phyloP scores from a whole-genome alignment of 306 rosid species.

The Fragaria nilgerrensis region DNA sequence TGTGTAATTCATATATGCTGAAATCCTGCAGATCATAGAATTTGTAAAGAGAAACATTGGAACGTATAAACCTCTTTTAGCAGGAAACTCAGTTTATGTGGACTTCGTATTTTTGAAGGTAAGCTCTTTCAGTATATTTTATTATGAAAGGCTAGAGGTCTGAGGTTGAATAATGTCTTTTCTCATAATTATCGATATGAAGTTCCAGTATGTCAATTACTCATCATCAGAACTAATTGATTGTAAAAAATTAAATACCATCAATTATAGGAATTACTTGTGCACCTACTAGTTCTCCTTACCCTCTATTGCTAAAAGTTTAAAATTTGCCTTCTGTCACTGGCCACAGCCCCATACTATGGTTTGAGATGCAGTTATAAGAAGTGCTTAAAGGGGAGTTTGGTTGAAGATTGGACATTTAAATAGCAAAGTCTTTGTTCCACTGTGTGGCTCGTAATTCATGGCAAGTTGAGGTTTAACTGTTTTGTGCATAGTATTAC shows the following conservation, averaged over 20 bases:
- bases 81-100: conserved; percentile 86
- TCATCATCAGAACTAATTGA: neutral
- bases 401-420: neutral
- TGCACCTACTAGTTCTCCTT: neutral
- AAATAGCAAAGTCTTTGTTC: neutral
- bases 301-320: neutral
- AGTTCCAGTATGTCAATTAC: neutral
- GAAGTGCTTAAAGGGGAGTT: neutral
- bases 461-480: neutral
- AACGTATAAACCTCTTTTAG: conserved; percentile 64
- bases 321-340: neutral
- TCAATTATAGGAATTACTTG: neutral
- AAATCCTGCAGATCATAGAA: conserved; percentile 68
- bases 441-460: too few relatives aligned
- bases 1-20: conserved; percentile 1
- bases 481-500: neutral
- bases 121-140: conserved; percentile 10
- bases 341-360: neutral
- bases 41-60: conserved; percentile 69
- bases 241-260: neutral
- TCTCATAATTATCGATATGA: neutral
- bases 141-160: neutral
- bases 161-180: neutral
- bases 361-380: neutral
- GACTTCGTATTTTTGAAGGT: conserved; percentile 88